phyloP scores from a whole-genome alignment of 768 basidiomycete genomes.

The Hortiboletus campestris region DNA sequence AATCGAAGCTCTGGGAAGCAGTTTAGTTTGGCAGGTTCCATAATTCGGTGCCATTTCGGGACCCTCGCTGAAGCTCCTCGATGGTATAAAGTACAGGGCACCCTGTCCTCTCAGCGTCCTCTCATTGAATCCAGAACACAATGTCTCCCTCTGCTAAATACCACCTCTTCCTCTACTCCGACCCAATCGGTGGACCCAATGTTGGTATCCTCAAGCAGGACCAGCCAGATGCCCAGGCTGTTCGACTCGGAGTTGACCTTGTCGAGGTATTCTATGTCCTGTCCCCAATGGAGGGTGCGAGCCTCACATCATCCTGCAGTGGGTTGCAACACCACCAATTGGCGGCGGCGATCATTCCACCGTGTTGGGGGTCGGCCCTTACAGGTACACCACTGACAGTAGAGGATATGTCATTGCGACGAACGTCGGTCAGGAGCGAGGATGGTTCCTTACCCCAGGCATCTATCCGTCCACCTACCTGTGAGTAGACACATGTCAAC shows the following conservation, averaged over 20 bases:
- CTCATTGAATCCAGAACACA: neutral
- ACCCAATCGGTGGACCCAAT: neutral
- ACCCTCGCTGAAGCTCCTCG: neutral
- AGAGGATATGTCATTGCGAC: neutral
- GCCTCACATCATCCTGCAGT: neutral
- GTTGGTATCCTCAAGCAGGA: neutral
- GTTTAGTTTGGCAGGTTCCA: too few species aligned
- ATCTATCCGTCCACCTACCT: neutral
- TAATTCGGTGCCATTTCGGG: too few species aligned
- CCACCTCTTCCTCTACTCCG: neutral
- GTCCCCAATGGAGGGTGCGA: neutral
- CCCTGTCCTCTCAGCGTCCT: neutral
- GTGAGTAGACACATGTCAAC: neutral
- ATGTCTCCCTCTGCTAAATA: neutral
- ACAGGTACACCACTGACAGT: neutral
- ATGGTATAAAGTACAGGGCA: neutral
- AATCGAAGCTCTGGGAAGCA: too few species aligned
- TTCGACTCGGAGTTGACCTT: neutral
- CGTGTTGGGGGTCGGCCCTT: neutral
- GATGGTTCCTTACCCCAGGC: neutral
- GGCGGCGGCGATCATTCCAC: neutral
- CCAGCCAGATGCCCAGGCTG: neutral
- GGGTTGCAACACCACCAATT: neutral
- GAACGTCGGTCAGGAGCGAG: neutral
- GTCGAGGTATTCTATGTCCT: neutral